Percentiles rank a stretch among this genome's conserved stretches.
Evolutionary conservation across 805 yeast genomes (phyloP).

Genomic region (Lipomyces yamanashiensis): DNA sequence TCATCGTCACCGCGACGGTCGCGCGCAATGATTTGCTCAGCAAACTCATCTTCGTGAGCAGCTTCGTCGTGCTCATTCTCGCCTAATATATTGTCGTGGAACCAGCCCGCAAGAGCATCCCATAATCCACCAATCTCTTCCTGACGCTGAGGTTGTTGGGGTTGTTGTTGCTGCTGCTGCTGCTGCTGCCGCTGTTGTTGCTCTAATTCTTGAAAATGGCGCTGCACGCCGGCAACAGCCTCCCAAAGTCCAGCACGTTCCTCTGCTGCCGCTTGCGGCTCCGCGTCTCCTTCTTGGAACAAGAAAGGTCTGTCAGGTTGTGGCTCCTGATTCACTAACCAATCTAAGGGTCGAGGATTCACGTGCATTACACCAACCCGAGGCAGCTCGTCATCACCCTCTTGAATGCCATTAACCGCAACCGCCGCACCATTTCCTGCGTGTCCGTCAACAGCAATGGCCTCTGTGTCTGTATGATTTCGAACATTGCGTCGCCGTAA

Average conservation of each 20-base stretch:
- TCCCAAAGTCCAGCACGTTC: no score
- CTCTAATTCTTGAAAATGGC: not conserved
- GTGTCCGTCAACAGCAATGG: not conserved
- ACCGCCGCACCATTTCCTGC: not conserved
- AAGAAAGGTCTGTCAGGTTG: not conserved
- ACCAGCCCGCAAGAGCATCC: slow-evolving; percentile 24
- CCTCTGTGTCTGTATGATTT: not conserved
- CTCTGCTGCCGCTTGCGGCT: no score
- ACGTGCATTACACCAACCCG: not conserved
- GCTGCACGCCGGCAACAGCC: not conserved
- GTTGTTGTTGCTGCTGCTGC: slow-evolving; percentile 3
- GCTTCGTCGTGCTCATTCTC: slow-evolving; percentile 10
- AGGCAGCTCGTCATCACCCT: not conserved
- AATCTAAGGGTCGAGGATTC: not conserved
- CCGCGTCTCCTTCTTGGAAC: not conserved
- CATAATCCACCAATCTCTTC: slow-evolving; percentile 20
- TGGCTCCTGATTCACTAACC: not conserved
- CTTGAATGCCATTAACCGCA: not conserved
- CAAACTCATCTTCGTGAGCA: not conserved
- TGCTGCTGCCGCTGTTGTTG: not conserved
- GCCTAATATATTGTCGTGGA: slow-evolving; percentile 20
- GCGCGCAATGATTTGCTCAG: not conserved
- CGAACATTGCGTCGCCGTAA: not conserved
- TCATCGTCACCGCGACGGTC: slow-evolving; percentile 28
- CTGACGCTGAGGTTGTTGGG: not conserved